Base-by-base conservation (phyloP, 371 early-diverging fungal genomes). In the Entomophthora muscae region DNA sequence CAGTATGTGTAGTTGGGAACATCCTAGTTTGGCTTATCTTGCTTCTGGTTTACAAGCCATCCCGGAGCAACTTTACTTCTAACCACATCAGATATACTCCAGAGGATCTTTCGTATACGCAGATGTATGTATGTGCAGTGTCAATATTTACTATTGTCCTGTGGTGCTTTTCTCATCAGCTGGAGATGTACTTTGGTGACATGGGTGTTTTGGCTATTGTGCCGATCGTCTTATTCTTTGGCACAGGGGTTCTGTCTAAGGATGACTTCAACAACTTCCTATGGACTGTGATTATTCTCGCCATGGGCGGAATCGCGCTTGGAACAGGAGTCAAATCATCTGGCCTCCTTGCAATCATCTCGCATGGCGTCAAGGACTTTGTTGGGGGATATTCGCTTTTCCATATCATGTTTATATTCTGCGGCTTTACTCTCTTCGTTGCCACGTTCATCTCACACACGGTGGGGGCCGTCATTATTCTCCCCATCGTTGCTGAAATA, bases 371-470 rank as follows among this genome's bases (percentile, higher is more conserved):
- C 24, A 78, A 84, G 22, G 66, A 68, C 0, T 62, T 78, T 53
- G 83, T 92, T 5, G 71, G 77, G 22, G 87, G 77, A 3, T 67
- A 88, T 65, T 71, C 81, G 2, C 73, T 84, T 2, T 89, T 85
- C 68, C 71, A 75, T 13, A 83, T 90, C 3, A 66, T 88, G 60
- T 75, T 83, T 51, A 71, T 83, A 12, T 85, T 90, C 66, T 76
- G 83, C 17, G 70, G 71, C 17, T 67, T 90, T 58, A 85, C 88
- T 1, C 67, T 89, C 1, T 78, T 89, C 1, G 72, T 81, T 28
- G 66, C 95, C 21, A 91, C 91, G 1, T 96, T 96, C 69, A 90
- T 97, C 63, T 87, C 87, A 51, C 98, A 97, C 68, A 96, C 98
- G 0, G 98, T 97, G 65, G 89, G 85, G 2, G 90, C 90, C 21